Conservation (phyloP, 139 green algal genomes). For the Micractinium sp. region DNA sequence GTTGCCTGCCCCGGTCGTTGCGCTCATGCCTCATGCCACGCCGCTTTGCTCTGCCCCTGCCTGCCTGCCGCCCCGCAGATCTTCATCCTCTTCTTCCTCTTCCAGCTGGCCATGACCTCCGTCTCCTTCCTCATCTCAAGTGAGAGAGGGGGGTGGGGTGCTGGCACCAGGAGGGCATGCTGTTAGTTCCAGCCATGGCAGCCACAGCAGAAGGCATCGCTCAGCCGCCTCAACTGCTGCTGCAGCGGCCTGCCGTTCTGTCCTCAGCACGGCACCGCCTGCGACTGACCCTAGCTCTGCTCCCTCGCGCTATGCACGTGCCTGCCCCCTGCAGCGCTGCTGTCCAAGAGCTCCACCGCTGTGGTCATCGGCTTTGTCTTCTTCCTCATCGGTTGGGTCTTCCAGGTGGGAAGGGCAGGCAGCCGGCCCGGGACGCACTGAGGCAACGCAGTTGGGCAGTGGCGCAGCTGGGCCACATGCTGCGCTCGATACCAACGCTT, state of each 20-base stretch:
- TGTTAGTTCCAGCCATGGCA: too few relatives aligned
- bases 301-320: not conserved
- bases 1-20: too few relatives aligned
- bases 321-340: conserved; percentile 55
- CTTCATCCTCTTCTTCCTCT: conserved; percentile 94
- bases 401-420: conserved; percentile 8
- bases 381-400: conserved; percentile 60
- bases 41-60: not conserved
- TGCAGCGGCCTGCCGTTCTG: not conserved
- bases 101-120: conserved; percentile 79
- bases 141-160: not conserved
- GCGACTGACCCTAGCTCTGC: too few relatives aligned
- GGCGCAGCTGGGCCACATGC: too few relatives aligned
- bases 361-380: conserved; percentile 91
- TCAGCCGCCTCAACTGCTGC: not conserved
- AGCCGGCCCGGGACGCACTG: too few relatives aligned
- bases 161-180: too few relatives aligned
- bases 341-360: conserved; percentile 53
- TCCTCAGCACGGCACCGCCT: not conserved
- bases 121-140: conserved; percentile 76
- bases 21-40: not conserved
- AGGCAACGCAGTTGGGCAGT: too few relatives aligned
- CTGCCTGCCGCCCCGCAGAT: conserved; percentile 36
- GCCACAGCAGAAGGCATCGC: not conserved
- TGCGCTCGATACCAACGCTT: too few relatives aligned